Evolutionary conservation across 352 stramenopile genomes (phyloP), one percentile per base, ranked within the genome.

Genomic region (Phytophthora megakarya): DNA sequence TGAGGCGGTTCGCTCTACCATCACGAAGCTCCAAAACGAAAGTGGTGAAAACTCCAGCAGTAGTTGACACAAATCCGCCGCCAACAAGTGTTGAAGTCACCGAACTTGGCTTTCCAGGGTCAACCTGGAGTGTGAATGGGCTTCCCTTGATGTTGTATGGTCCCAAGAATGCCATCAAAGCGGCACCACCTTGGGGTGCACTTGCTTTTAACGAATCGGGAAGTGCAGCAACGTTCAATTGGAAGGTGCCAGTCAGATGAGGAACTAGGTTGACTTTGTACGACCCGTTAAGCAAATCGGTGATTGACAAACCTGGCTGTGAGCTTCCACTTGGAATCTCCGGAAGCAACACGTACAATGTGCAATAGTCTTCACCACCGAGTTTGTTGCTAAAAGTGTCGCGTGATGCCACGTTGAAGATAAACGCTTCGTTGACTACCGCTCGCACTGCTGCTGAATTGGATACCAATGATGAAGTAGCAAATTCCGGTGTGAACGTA

Each of bases 11-110:
- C 13, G 38, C 39, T 32, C 68, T 52, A 21, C 68, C 26, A 52
- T 88, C 79, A 2, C 79, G 78, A 23, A 81, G 66, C 46, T 86
- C 63, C 18, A 88, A 52, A 1, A 47, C 35, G 35, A 86, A 81
- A 0, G 51, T 39, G 0, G 70, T 62, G n/a, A 51, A 39, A 16
- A 65, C 37, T 8, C 79, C 79, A 38, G 79, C 75, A 10, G 58
- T 81, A 15, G 73, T 67, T 21, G 65, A 61, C 13, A 60, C 49
- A 28, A 84, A 75, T 0, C 75, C 77, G 1, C 40, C 59, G 1
- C 75, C 73, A 5, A 70, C 59, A 3, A 75, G 38, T n/a, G 73
- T 86, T 12, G 76, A 79, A 22, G 52, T 68, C 5, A 22, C 28
- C 9, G 68, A 56, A 6, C 61, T 71, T 23, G 75, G 61, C 12